These are phyloP conservation scores for Amesomyces nigricolor DNA, from an alignment of 2,329 filamentous ascomycete species.

Conservation along the genomic window DNA sequence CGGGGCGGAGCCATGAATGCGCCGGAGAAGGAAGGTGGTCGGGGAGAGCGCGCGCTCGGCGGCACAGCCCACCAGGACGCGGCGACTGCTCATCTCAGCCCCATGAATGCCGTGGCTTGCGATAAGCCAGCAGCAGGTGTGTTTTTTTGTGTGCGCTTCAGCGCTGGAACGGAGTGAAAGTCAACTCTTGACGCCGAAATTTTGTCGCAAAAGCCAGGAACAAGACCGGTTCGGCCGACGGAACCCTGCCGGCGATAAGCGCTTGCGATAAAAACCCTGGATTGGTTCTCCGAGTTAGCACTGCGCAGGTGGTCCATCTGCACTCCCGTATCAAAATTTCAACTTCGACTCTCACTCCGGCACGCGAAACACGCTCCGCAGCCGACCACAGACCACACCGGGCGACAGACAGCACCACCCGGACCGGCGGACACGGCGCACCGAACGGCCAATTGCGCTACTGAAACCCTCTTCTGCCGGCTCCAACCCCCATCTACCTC, in stretches of 20 bases:
- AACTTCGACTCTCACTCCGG: neutral
- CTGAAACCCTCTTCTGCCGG: neutral
- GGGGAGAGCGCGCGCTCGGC: constrained; percentile 23
- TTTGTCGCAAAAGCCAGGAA: constrained; percentile 9
- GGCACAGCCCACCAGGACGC: constrained; percentile 28
- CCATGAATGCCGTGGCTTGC: constrained; percentile 23
- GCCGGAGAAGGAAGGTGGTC: neutral
- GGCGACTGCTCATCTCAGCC: constrained; percentile 31
- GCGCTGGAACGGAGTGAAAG: neutral
- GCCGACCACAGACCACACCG: neutral
- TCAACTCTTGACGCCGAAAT: constrained; percentile 9
- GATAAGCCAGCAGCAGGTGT: constrained; percentile 1
- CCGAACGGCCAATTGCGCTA: constrained; percentile 1
- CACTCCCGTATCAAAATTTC: constrained; percentile 27
- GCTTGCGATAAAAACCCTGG: constrained; percentile 7
- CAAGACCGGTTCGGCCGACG: neutral
- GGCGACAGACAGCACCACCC: constrained; percentile 4
- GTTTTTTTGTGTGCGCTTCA: neutral
- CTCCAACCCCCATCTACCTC: constrained; percentile 11
- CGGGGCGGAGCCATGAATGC: constrained; percentile 3
- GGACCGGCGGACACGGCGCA: constrained; percentile 1
- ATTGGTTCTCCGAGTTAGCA: constrained; percentile 6
- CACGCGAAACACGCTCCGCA: neutral
- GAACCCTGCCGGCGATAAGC: constrained; percentile 11
- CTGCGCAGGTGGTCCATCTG: constrained; percentile 11